Evolutionary conservation across 1,284 basidiomycete genomes (phyloP), one percentile per base, ranked within the genome.

Genomic region (Ganoderma boninense): DNA sequence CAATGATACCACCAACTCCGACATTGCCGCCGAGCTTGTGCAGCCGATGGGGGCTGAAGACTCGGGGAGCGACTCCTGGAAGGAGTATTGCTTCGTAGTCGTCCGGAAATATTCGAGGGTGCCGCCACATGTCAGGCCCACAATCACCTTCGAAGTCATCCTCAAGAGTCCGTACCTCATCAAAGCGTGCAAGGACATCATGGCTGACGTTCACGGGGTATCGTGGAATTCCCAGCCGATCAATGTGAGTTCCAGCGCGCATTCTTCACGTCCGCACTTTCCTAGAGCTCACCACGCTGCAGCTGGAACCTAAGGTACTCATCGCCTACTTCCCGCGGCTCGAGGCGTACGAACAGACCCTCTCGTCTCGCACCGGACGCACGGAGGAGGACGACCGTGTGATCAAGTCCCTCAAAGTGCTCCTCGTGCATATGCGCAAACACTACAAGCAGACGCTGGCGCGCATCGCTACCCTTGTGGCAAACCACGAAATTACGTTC

Each of bases 181-280:
- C 38, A 84, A 86, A 69, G 87, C 85, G 2, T 88, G 85, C 76
- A 84, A 86, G 73, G 84, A 87, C 64, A 85, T 89, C 44, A 86
- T 90, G 69, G 77, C 82, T 68, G 80, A 83, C 0, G 84, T 85
- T 80, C 85, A 84, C 14, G 87, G 87, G 18, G 78, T 89, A n/a
- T 88, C 87, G 4, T 89, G 88, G 88, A 84, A 86, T 64, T 76
- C 83, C 4, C 84, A 87, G 32, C 86, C 87, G 6, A 80, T 89
- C 8, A 83, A 85, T 80, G 87, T 87, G 70, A 14, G 77, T 64
- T 18, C 46, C 42, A 16, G 76, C 62, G n/a, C 46, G 10, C n/a
- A 2, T 44, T 32, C 35, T 2, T 49, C 29, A 10, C 62, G 32
- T 23, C 52, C 14, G 74, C 18, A 20, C n/a, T 35, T 46, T 26